Evolutionary conservation across 2,329 filamentous ascomycete species (phyloP).

Genomic region (Ophiostoma australiae): DNA sequence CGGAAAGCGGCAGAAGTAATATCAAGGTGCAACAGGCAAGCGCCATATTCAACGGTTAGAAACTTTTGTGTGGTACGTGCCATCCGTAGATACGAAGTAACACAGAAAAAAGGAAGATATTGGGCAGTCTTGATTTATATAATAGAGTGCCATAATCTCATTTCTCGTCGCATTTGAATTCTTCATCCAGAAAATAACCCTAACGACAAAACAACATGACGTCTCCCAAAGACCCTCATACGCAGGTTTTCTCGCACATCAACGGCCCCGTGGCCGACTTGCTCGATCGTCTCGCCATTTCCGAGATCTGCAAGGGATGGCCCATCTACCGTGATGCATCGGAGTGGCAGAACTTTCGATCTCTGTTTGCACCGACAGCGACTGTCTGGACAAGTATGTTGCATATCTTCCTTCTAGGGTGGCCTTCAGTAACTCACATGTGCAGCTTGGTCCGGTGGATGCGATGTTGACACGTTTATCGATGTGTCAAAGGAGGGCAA

Average conservation of each 20-base stretch:
- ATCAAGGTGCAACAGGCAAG: not conserved
- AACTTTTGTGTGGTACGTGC: not conserved
- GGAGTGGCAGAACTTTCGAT: conserved; percentile 49
- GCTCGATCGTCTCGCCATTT: conserved; percentile 43
- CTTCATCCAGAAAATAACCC: not conserved
- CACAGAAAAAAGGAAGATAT: not conserved
- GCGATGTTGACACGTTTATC: conserved; percentile 45
- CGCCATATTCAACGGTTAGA: not conserved
- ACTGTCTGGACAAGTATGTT: conserved; percentile 47
- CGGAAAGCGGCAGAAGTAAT: not conserved
- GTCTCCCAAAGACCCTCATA: conserved; percentile 31
- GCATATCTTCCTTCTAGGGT: not conserved
- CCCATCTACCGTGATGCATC: conserved; percentile 50
- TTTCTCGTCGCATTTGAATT: not conserved
- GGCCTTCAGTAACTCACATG: not conserved
- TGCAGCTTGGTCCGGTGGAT: conserved; percentile 43
- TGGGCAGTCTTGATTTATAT: not conserved
- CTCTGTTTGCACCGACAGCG: conserved; percentile 44
- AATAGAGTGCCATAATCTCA: not conserved
- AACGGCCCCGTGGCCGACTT: conserved; percentile 42
- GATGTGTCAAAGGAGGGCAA: conserved; percentile 47
- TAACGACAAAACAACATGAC: conserved; percentile 15
- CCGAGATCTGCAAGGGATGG: conserved; percentile 52
- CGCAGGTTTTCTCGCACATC: conserved; percentile 40
- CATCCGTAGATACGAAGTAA: not conserved